Base-by-base conservation (phyloP, 768 basidiomycete species). In the Russula abietina region DNA sequence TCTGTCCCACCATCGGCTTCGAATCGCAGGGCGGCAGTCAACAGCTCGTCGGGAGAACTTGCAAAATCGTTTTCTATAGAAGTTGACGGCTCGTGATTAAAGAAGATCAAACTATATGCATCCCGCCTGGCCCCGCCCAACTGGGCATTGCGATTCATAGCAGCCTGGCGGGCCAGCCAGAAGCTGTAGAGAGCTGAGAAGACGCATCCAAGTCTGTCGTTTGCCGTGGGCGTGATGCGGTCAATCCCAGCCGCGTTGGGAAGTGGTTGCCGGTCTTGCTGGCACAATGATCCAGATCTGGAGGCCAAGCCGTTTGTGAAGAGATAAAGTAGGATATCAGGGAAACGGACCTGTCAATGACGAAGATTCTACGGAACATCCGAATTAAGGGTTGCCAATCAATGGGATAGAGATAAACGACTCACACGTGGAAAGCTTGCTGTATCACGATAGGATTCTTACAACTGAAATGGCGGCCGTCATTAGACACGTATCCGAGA, bases 381-480 rank as follows among this genome's bases (percentile, higher is more conserved):
- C 9, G 5, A 3, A n/a, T 33, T 41, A 8, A 30, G 46, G 17
- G 9, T 2, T 2, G 17, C 28, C 14, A n/a, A 43, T 26, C 12
- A 16, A 11, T 9, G 12, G 1, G 11, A 33, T 14, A 3, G 7
- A 22, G 17, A 36, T 36, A 32, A 26, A 22, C 1, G 1, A 77
- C 83, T 64, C 69, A 84, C 82, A 86, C 81, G 69, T 86, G 85
- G 73, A 80, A 84, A 0, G 84, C 77, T 66, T 81, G 83, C 22
- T 79, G 80, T 71, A 81, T 72, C 2, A 80, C 73, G 0, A 75
- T 75, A 1, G 84, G 84, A 66, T 86, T 83, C 57, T 75, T 75
- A 70, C 84, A 86, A 1, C 68, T 24, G 61, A 83, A 86, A 11
- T 75, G 69, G 68, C 86, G 85, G 0, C 84, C 84, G 52, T 86